Base-by-base conservation (phyloP, 257 asterid genomes). In the Ajuga chamaepitys region DNA sequence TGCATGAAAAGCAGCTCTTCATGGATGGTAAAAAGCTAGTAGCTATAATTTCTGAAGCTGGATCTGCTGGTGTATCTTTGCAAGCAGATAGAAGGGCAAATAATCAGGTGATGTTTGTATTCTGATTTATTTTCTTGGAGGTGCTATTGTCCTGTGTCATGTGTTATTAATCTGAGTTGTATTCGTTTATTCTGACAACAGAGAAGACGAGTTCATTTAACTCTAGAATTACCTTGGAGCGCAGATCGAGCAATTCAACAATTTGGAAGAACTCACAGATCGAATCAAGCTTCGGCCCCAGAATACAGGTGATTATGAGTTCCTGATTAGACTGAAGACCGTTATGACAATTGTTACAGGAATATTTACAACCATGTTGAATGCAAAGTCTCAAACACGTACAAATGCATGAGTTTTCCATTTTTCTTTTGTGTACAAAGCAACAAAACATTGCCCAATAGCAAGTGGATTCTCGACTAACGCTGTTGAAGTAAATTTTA, bases 11-110 rank as follows among this genome's bases (percentile, higher is more conserved):
- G 71, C 89, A 90, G 78, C 83, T 86, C 18, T 94, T 94, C 74
- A 94, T 94, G 99, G 92, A 86, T 71, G 97, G 95, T 44, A 85
- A 90, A 80, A 94, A 94, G 75, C 73, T 88, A 26, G 87, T 88
- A 54, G 99, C 99, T 62, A 87, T 94, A 52, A 94, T 94, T 55
- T 94, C 99, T 38, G 99, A 90, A 89, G 99, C 97, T 83, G 99
- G 99, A 69, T 94, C 96, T 50, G 97, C 97, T 70, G 99, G 97
- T 75, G 99, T 94, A 85, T 94, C 99, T 71, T 85, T 94, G 81
- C 99, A 94, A 85, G 96, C 99, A 55, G 99, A 94, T 76, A 88
- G 89, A 78, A 84, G 99, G 85, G 96, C 85, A 8, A 65, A 77
- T 74, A 94, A 94, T 87, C 97, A 94, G 96, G 99, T 90, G 51